These are phyloP conservation scores for Berberis thunbergii DNA, from an alignment of 164 flowering plant genomes.

Conservation along the genomic window DNA sequence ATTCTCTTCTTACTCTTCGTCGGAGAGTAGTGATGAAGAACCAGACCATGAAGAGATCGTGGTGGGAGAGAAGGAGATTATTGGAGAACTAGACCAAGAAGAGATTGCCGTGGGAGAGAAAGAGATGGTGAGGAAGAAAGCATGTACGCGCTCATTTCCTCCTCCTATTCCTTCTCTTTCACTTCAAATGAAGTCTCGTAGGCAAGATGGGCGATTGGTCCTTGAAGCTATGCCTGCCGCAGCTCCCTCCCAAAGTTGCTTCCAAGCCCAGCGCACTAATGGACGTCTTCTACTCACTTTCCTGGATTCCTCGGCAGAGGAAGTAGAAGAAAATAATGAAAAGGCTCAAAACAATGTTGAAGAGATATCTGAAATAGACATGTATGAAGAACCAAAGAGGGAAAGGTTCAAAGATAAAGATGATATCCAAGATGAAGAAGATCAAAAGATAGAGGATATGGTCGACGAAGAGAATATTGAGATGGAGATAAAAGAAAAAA, in stretches of 20 bases:
- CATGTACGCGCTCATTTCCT: slow-evolving; percentile 33
- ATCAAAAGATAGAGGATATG: neutral
- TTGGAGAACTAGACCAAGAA: neutral
- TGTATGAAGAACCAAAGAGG: slow-evolving; percentile 6
- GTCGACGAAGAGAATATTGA: slow-evolving; percentile 5
- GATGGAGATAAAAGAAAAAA: neutral
- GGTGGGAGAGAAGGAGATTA: neutral
- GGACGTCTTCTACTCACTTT: slow-evolving; percentile 62
- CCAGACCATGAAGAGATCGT: slow-evolving; percentile 5
- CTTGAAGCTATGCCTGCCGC: slow-evolving; percentile 52
- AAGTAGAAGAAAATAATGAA: neutral
- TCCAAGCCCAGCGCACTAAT: slow-evolving; percentile 46
- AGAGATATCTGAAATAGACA: slow-evolving; percentile 4
- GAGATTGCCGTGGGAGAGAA: neutral
- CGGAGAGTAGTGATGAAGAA: slow-evolving; percentile 31
- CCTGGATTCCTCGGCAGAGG: neutral
- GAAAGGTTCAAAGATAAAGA: neutral
- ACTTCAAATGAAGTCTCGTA: slow-evolving; percentile 36
- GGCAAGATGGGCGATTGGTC: slow-evolving; percentile 52
- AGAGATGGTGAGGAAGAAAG: slow-evolving; percentile 13
- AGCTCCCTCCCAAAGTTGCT: slow-evolving; percentile 26
- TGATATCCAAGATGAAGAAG: slow-evolving; percentile 11
- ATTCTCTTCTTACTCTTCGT: slow-evolving; percentile 37
- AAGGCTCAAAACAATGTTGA: slow-evolving; percentile 1
- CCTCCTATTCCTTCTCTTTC: slow-evolving; percentile 60